Evolutionary conservation across 2,329 filamentous ascomycete species (phyloP), one percentile per base, ranked within the genome.

Genomic region (Paracorniculantispora psalliotae): DNA sequence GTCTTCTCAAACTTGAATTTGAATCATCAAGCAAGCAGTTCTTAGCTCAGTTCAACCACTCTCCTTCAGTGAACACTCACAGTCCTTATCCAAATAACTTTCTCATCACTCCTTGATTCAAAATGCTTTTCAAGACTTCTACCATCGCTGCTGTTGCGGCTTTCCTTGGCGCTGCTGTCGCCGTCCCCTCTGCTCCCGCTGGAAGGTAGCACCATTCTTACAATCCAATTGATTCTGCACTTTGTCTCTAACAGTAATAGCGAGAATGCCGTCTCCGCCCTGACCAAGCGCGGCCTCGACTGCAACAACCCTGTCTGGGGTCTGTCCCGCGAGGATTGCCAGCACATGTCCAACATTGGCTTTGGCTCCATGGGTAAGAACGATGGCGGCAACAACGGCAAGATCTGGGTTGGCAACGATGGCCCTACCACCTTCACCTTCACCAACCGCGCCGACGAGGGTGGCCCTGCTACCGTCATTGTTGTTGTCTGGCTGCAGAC

Each of bases 321-420:
- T 19, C 66, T 70, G 12, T 46, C 19, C 25, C n/a, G 37, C 4
- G 59, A 61, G 2, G 68, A 70, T 62, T 70, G 68, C 62, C 53
- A 62, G 35, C 64, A 69, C 63, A 68, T 70, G 63, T 59, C 63
- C 28, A 59, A 64, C 21, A 68, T 70, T 46, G 67, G 65, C 61
- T 64, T 70, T 55, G 52, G 55, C 35, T 64, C 59, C 13, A 63
- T 65, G 58, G 69, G 69, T 21, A 52, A 58, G 17, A 71, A 71
- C 62, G 21, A 58, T 9, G 21, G 55, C 9, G 43, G 37, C 17
- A 60, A 63, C 62, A 68, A 66, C 53, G 62, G 61, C 19, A 53
- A 59, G 39, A 70, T 71, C 59, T 72, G 68, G 67, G 65, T 71
- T 53, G 70, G 69, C 56, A 26, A 61, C 15, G 62, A 67, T 15